Percentiles rank a stretch among this genome's conserved stretches.
Conservation (phyloP, 768 basidiomycete species). For the Phaffia australis region DNA sequence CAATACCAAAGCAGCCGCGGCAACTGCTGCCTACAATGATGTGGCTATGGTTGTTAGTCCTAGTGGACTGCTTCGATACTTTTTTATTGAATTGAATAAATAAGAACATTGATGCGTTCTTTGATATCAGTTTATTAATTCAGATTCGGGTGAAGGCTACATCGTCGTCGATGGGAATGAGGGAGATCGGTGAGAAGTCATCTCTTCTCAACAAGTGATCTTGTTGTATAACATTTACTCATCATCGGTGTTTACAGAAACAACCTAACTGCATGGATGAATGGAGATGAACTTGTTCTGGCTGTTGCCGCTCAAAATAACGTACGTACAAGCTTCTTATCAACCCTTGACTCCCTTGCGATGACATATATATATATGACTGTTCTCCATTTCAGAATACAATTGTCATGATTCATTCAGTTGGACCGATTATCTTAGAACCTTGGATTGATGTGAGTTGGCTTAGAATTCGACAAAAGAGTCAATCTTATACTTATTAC, state of each 20-base stretch:
- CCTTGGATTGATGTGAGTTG: slow-evolving; percentile 50
- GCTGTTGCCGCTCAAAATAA: slow-evolving; percentile 45
- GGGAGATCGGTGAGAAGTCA: slow-evolving; percentile 45
- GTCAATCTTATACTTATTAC: not conserved
- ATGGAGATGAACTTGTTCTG: slow-evolving; percentile 57
- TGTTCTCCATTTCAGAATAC: slow-evolving; percentile 27
- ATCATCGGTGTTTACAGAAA: slow-evolving; percentile 31
- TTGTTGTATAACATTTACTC: too few species aligned
- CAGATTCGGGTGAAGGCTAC: slow-evolving; percentile 75
- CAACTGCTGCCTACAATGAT: slow-evolving; percentile 26
- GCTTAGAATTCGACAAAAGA: not conserved
- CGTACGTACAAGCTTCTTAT: not conserved
- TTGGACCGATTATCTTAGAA: slow-evolving; percentile 47
- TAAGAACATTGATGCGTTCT: too few species aligned
- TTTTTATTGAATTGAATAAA: too few species aligned
- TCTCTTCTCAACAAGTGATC: too few species aligned
- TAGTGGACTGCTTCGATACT: too few species aligned
- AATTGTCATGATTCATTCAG: slow-evolving; percentile 65
- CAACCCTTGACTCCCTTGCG: too few species aligned
- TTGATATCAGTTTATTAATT: slow-evolving; percentile 48
- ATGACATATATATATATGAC: not conserved
- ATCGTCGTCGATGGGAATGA: slow-evolving; percentile 68
- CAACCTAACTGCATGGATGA: slow-evolving; percentile 64
- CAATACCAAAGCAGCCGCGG: slow-evolving; percentile 46
- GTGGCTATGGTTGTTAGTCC: slow-evolving; percentile 28